Conservation (phyloP, 1,284 basidiomycete species). For the Agroathelia rolfsii region DNA sequence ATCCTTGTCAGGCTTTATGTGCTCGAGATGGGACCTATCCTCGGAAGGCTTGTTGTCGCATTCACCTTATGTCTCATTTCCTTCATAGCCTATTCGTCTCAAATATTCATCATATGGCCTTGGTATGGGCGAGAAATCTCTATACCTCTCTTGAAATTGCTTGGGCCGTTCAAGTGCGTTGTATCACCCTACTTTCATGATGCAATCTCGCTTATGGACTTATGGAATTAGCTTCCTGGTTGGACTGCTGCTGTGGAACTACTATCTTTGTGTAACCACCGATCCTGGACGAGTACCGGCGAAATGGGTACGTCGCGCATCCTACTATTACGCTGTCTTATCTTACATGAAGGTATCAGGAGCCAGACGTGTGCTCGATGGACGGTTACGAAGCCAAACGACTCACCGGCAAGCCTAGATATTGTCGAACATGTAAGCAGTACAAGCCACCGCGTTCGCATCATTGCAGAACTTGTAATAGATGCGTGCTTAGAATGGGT, state of each 20-base stretch:
- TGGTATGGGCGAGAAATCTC: constrained; percentile 74
- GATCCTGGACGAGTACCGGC: constrained; percentile 79
- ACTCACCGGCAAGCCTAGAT: constrained; percentile 68
- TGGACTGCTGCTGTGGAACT: constrained; percentile 78
- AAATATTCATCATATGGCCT: constrained; percentile 87
- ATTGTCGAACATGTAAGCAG: constrained; percentile 69
- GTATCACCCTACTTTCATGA: constrained; percentile 4
- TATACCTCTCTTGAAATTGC: constrained; percentile 59
- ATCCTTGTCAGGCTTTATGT: too few relatives aligned
- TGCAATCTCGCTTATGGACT: constrained; percentile 5
- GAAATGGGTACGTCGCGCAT: constrained; percentile 55
- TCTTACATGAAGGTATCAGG: constrained; percentile 31
- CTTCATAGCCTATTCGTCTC: constrained; percentile 83
- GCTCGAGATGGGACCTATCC: constrained; percentile 35
- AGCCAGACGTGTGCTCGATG: constrained; percentile 57
- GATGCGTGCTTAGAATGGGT: constrained; percentile 78
- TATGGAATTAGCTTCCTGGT: constrained; percentile 51
- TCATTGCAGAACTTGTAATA: constrained; percentile 81
- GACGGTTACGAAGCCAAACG: constrained; percentile 84
- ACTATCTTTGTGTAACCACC: constrained; percentile 69
- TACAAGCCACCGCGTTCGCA: constrained; percentile 77
- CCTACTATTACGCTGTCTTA: constrained; percentile 7
- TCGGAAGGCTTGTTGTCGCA: constrained; percentile 55
- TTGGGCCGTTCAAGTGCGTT: constrained; percentile 85
- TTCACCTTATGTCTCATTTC: constrained; percentile 71